Percentiles rank a stretch among this genome's conserved stretches.
phyloP scores from a whole-genome alignment of 805 yeast genomes.

The Cyberlindnera misumaiensis region DNA sequence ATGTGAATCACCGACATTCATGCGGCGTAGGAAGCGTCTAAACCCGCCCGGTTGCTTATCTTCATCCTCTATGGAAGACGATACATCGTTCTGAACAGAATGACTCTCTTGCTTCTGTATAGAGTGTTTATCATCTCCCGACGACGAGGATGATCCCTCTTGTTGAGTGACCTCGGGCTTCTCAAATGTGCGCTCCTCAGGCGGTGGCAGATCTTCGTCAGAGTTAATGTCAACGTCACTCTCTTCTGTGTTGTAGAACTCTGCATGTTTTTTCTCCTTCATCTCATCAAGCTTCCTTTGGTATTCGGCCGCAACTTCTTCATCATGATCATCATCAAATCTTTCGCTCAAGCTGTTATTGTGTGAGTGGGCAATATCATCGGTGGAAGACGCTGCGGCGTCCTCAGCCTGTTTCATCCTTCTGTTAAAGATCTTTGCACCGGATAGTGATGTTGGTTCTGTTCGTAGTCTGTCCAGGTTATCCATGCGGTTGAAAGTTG shows the following conservation, averaged over 20 bases:
- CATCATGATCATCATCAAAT: too few species aligned
- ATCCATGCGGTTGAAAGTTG: conserved; percentile 20
- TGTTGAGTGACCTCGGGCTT: neutral
- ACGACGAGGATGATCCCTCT: neutral
- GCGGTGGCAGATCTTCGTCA: conserved; percentile 6
- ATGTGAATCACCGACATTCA: conserved; percentile 8
- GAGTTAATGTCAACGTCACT: conserved; percentile 21
- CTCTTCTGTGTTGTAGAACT: conserved; percentile 16
- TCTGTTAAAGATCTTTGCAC: conserved; percentile 20
- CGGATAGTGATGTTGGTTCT: neutral
- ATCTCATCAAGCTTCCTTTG: conserved; percentile 14
- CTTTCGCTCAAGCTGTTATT: too few species aligned
- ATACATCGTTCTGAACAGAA: too few species aligned
- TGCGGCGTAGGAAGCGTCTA: conserved; percentile 15
- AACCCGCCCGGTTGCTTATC: conserved; percentile 9
- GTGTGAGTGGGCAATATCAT: too few species aligned
- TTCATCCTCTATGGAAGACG: conserved; percentile 8
- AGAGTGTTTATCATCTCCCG: neutral
- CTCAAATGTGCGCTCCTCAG: neutral
- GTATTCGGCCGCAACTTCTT: conserved; percentile 7
- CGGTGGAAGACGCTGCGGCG: too few species aligned
- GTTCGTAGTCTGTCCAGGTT: neutral
- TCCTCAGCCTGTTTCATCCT: conserved; percentile 15
- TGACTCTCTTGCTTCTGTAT: too few species aligned
- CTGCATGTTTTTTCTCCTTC: conserved; percentile 11